Evolutionary conservation across 2,329 filamentous ascomycete genomes (phyloP).

Genomic region (Colletotrichum sojae): DNA sequence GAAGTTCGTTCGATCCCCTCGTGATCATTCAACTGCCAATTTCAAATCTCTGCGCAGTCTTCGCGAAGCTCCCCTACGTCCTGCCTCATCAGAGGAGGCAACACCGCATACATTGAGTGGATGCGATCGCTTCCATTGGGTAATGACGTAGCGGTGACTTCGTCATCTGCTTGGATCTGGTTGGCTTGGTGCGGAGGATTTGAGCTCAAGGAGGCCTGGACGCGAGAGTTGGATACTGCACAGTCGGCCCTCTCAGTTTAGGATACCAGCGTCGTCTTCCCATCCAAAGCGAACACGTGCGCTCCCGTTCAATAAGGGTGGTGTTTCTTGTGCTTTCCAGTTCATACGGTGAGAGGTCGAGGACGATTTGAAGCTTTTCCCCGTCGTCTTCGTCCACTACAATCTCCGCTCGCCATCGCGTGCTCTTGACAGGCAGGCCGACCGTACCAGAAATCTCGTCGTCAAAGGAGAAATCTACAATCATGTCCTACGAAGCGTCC

Average conservation of each 20-base stretch:
- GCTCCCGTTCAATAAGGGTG: slow-evolving; percentile 39
- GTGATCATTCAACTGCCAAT: slow-evolving; percentile 32
- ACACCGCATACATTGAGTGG: slow-evolving; percentile 19
- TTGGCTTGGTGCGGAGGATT: slow-evolving; percentile 39
- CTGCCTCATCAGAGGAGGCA: slow-evolving; percentile 19
- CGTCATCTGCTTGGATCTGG: slow-evolving; percentile 40
- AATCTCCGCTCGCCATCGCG: slow-evolving; percentile 32
- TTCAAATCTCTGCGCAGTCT: slow-evolving; percentile 19
- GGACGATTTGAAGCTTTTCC: slow-evolving; percentile 30
- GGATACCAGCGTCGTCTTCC: slow-evolving; percentile 36
- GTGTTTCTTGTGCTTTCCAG: slow-evolving; percentile 38
- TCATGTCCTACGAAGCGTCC: slow-evolving; percentile 66
- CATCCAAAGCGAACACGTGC: slow-evolving; percentile 20
- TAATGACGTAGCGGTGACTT: slow-evolving; percentile 32
- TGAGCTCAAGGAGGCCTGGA: slow-evolving; percentile 37
- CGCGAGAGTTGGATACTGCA: slow-evolving; percentile 40
- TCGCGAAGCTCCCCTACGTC: slow-evolving; percentile 27
- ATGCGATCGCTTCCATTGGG: slow-evolving; percentile 35
- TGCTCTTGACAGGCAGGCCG: slow-evolving; percentile 38
- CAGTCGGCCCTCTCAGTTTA: slow-evolving; percentile 36
- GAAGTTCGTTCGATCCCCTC: not conserved
- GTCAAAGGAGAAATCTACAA: slow-evolving; percentile 31
- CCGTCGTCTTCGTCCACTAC: slow-evolving; percentile 18
- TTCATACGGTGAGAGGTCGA: slow-evolving; percentile 33
- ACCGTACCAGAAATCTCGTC: slow-evolving; percentile 12